These are phyloP conservation scores for Aspergillus sp. DNA, from an alignment of 2,329 filamentous ascomycete species.

Conservation along the genomic window DNA sequence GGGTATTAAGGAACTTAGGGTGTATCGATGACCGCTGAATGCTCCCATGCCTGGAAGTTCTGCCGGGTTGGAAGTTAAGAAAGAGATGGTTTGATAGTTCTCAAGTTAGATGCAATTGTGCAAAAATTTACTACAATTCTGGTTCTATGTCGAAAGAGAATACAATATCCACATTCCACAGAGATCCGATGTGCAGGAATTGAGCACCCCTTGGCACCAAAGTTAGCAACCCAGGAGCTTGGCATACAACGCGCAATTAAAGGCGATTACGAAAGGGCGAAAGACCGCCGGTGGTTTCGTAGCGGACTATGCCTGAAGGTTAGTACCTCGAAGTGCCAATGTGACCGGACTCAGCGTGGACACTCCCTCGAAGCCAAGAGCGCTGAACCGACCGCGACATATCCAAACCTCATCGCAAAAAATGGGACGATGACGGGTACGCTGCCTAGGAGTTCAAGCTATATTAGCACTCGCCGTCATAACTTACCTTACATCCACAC, in stretches of 20 bases:
- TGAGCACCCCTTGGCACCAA: not conserved
- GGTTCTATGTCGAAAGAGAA: not conserved
- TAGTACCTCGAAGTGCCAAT: not conserved
- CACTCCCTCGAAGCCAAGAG: not conserved
- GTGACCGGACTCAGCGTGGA: too few relatives aligned
- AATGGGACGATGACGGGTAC: not conserved
- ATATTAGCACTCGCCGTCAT: conserved; percentile 1
- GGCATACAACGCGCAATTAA: not conserved
- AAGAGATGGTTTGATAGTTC: not conserved
- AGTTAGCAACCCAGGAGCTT: not conserved
- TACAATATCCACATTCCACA: not conserved
- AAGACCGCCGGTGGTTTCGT: too few relatives aligned
- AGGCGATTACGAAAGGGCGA: not conserved
- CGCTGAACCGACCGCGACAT: too few relatives aligned
- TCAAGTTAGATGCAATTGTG: not conserved
- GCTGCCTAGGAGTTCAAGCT: not conserved
- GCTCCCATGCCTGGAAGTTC: not conserved
- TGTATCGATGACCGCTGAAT: not conserved
- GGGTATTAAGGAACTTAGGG: not conserved
- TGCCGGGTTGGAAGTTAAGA: not conserved
- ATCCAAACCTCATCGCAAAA: not conserved
- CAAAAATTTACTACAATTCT: not conserved
- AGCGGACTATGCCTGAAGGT: not conserved
- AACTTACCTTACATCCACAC: conserved; percentile 1
- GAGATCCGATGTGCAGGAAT: not conserved